These are phyloP conservation scores for Talinum fruticosum DNA, from an alignment of 148 eudicot genomes.

Conservation along the genomic window DNA sequence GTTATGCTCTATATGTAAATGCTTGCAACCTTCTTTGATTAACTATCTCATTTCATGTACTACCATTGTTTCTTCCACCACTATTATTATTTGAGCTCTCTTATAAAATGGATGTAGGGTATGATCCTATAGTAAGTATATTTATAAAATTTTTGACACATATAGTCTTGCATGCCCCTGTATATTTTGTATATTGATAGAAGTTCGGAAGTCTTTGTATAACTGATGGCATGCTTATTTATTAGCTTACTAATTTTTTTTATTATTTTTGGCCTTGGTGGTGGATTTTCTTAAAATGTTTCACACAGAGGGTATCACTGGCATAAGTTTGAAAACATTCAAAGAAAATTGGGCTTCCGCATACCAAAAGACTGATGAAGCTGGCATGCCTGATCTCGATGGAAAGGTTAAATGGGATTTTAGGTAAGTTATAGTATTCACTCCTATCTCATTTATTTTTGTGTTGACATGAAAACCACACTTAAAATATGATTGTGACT, in stretches of 20 bases:
- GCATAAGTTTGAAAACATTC: slow-evolving; percentile 74
- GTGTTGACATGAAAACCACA: not conserved
- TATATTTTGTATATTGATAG: not conserved
- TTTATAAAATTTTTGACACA: too few species aligned
- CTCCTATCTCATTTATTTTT: not conserved
- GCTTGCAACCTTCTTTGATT: too few species aligned
- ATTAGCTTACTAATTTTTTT: not conserved
- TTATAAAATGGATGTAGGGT: too few species aligned
- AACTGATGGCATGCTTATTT: too few species aligned
- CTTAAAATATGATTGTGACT: not conserved
- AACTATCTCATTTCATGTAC: too few species aligned
- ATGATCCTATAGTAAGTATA: too few species aligned
- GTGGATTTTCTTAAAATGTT: slow-evolving; percentile 13
- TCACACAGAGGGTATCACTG: slow-evolving; percentile 81
- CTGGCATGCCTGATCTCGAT: slow-evolving; percentile 84
- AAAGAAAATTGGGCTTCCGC: slow-evolving; percentile 81
- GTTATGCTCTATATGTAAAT: too few species aligned
- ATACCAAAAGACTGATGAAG: slow-evolving; percentile 75
- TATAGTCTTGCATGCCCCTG: not conserved
- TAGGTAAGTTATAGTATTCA: slow-evolving; percentile 47
- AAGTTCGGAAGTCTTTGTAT: slow-evolving; percentile 1
- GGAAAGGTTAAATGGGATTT: slow-evolving; percentile 85
- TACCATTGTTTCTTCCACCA: too few species aligned
- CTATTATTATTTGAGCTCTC: too few species aligned
- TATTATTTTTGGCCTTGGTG: slow-evolving; percentile 7